Base-by-base conservation (phyloP, 352 stramenopile genomes). In the Phytophthora megakarya region DNA sequence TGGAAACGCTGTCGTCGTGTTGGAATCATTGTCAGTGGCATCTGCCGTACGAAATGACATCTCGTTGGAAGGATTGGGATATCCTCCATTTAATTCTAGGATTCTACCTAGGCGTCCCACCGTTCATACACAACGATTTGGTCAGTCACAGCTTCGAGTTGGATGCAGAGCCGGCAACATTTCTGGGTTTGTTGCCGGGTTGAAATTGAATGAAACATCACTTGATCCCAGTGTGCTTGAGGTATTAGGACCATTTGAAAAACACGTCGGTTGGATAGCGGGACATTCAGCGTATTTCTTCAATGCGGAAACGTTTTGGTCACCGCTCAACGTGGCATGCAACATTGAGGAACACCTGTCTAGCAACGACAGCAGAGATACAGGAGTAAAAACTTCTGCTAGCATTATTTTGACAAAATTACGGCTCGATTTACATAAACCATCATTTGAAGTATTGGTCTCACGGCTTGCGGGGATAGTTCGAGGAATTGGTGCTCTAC, bases 81-180 rank as follows among this genome's bases (percentile, higher is more conserved):
- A 92, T 38, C 84, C 85, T 57, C 83, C 83, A 33, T 93, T 93
- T 44, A 92, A 92, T 64, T 70, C 78, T n/a, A 75, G 80, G 5
- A 65, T 88, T 25, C 61, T 91, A 5, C 84, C 81, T 33, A 81
- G 75, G n/a, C 69, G 72, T 18, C 67, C 73, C 49, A 76, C 61
- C 21, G 52, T 70, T 37, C 76, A 84, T 61, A 67, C 80, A 7
- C 74, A 88, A 42, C 67, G 72, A 39, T 76, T 81, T 53, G 83
- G 68, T 5, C 78, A 85, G 12, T 68, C 54, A 2, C 63, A 70
- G 19, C 58, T 75, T 72, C 60, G 68, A 39, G 58, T 88, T 22
- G 77, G 70, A 8, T 78, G 75, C 47, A 73, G 77, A 61, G 49
- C 75, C 26, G 76, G 72, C 0, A 88, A 82, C n/a, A 69, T 90